Conservation (phyloP, 2,329 filamentous ascomycete genomes). For the Hysterium pulicare region DNA sequence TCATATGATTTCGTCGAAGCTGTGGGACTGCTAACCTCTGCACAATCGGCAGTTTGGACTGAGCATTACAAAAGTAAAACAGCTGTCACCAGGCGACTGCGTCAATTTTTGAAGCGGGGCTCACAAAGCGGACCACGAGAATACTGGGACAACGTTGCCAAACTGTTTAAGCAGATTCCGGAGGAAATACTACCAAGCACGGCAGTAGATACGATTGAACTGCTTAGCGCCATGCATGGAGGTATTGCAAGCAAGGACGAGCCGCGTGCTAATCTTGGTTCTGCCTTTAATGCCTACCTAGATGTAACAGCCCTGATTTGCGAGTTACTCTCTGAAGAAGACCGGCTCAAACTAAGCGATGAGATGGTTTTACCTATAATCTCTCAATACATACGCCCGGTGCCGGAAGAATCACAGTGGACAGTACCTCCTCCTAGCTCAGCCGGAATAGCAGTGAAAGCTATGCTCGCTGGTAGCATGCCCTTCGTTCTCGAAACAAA, state of each 20-base stretch:
- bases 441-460: slow-evolving; percentile 37
- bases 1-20: slow-evolving; percentile 67
- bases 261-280: slow-evolving; percentile 61
- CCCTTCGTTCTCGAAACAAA: slow-evolving; percentile 51
- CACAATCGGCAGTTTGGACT: slow-evolving; percentile 71
- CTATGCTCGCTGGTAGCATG: slow-evolving; percentile 42
- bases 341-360: slow-evolving; percentile 44
- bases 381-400: slow-evolving; percentile 51
- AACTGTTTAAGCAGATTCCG: slow-evolving; percentile 59
- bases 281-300: slow-evolving; percentile 75
- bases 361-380: slow-evolving; percentile 52
- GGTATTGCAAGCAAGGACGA: slow-evolving; percentile 76
- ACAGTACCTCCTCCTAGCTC: slow-evolving; percentile 43
- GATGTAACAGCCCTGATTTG: slow-evolving; percentile 53
- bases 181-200: slow-evolving; percentile 52
- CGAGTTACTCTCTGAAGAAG: slow-evolving; percentile 41
- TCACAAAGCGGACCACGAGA: slow-evolving; percentile 71
- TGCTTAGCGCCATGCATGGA: slow-evolving; percentile 65
- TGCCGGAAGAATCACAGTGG: slow-evolving; percentile 48
- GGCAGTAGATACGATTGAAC: slow-evolving; percentile 53
- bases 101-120: slow-evolving; percentile 73
- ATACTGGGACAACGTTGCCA: slow-evolving; percentile 70
- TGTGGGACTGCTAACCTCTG: slow-evolving; percentile 62
- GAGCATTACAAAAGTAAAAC: slow-evolving; percentile 58
- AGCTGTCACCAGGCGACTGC: slow-evolving; percentile 56